These are phyloP conservation scores for Kwoniella mangroviensis DNA, from an alignment of 768 basidiomycete genomes.

Conservation along the genomic window DNA sequence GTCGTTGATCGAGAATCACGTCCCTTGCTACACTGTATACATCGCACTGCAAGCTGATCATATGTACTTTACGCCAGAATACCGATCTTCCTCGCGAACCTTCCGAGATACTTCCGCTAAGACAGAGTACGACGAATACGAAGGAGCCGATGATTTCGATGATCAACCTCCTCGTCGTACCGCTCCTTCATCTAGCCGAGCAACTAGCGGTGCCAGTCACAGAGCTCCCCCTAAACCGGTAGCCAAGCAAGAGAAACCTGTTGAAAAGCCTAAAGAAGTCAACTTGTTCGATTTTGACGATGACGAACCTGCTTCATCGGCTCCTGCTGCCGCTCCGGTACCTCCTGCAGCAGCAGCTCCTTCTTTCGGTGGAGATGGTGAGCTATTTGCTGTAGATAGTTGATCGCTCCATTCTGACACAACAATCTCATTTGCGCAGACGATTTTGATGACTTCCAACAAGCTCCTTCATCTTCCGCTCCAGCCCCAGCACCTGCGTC, in stretches of 20 bases:
- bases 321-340: slow-evolving; percentile 56
- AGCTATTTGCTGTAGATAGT: background rate
- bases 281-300: slow-evolving; percentile 82
- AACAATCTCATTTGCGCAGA: slow-evolving; percentile 38
- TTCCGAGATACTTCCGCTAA: slow-evolving; percentile 21
- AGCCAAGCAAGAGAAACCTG: slow-evolving; percentile 56
- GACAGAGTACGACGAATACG: slow-evolving; percentile 84
- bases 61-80: slow-evolving; percentile 15
- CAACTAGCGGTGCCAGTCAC: slow-evolving; percentile 10
- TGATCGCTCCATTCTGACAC: background rate
- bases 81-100: slow-evolving; percentile 42
- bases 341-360: slow-evolving; percentile 33
- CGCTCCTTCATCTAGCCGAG: slow-evolving; percentile 28
- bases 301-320: slow-evolving; percentile 62
- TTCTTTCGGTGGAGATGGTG: slow-evolving; percentile 50
- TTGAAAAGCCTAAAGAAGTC: slow-evolving; percentile 63
- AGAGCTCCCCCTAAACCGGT: slow-evolving; percentile 40
- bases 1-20: slow-evolving; percentile 3
- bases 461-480: slow-evolving; percentile 41
- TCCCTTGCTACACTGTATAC: background rate
- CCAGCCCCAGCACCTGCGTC: slow-evolving; percentile 29
- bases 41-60: too few species aligned
- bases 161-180: slow-evolving; percentile 55
- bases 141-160: slow-evolving; percentile 91
- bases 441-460: slow-evolving; percentile 62